Base-by-base conservation (phyloP, 768 basidiomycete genomes). In the Lactarius quietus region DNA sequence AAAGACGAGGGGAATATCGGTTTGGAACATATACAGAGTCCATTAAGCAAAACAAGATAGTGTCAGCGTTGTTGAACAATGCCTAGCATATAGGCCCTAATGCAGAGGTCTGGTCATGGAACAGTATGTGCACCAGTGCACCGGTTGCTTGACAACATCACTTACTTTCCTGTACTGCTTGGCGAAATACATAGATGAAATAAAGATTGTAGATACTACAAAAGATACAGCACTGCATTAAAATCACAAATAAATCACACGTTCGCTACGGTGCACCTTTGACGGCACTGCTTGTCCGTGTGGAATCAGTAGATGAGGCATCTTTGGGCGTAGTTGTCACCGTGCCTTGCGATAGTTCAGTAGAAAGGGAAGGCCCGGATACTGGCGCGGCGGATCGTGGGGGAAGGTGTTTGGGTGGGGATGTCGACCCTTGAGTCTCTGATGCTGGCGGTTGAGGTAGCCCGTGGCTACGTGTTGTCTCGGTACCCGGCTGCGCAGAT, bases 171-270 rank as follows among this genome's bases (percentile, higher is more conserved):
- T 33, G 33, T 12, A 33, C 26, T 18, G 29, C 18, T 54, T 14
- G 7, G 48, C 39, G 31, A 29, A 58, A 54, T 66, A 66, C 51
- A 62, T 36, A 28, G 23, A 52, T 33, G 39, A 58, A 43, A 66
- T 62, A 62, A 66, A 62, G 39, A 62, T 6, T 58, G 61, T 66
- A 66, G 61, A 66, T 62, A 56, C 26, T 66, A 66, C 61, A 66
- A 62, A n/a, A 61, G 61, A 66, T 66, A 66, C 65, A 66, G 65
- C 65, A 59, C 41, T 62, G 38, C n/a, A 62, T 17, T n/a, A 45
- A 52, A 20, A 59, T 29, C 51, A 45, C 39, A 43, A 17, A 9
- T 12, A 51, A 57, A 56, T 18, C 33, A 56, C 55, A 57, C 10
- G 6, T 43, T 41, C 6, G 36, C 41, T 62, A 66, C 20, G 45